phyloP scores from a whole-genome alignment of 306 rosid species.

The Elaeagnus macrophylla region DNA sequence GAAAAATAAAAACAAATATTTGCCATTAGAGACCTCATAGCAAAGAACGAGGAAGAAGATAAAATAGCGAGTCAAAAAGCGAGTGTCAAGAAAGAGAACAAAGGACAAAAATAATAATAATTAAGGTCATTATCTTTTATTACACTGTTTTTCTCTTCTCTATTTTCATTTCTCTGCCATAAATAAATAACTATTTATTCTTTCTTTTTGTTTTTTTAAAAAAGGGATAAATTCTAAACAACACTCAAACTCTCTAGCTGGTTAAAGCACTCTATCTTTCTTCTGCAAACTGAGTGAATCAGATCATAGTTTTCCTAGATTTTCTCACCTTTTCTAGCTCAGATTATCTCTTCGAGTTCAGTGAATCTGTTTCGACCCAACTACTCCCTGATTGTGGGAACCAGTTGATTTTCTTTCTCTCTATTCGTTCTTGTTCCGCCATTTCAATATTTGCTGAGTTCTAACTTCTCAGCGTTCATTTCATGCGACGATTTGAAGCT shows the following conservation, averaged over 20 bases:
- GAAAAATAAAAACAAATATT: too few species aligned
- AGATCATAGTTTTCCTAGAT: conserved; percentile 55
- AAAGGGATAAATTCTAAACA: not conserved
- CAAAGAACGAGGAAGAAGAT: not conserved
- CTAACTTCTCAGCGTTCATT: not conserved
- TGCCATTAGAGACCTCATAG: too few species aligned
- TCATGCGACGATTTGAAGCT: conserved; percentile 22
- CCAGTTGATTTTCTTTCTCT: conserved; percentile 20
- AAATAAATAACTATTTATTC: conserved; percentile 3
- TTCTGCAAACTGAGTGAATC: conserved; percentile 46
- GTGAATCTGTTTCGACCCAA: conserved; percentile 23
- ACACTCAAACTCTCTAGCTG: conserved; percentile 21
- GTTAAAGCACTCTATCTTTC: conserved; percentile 23
- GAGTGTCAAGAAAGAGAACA: conserved; percentile 35
- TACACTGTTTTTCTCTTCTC: conserved; percentile 14
- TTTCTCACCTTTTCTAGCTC: conserved; percentile 41
- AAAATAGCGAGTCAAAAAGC: not conserved
- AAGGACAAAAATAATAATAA: conserved; percentile 7
- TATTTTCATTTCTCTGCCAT: conserved; percentile 31
- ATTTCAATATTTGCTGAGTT: not conserved
- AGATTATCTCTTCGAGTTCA: conserved; percentile 39
- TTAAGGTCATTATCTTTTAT: not conserved
- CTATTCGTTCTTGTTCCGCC: not conserved
- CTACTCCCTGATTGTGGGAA: conserved; percentile 35
- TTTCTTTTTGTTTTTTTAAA: not conserved